Evolutionary conservation across 768 basidiomycete genomes (phyloP), one percentile per base, ranked within the genome.

Genomic region (Crassisporium funariophilum): DNA sequence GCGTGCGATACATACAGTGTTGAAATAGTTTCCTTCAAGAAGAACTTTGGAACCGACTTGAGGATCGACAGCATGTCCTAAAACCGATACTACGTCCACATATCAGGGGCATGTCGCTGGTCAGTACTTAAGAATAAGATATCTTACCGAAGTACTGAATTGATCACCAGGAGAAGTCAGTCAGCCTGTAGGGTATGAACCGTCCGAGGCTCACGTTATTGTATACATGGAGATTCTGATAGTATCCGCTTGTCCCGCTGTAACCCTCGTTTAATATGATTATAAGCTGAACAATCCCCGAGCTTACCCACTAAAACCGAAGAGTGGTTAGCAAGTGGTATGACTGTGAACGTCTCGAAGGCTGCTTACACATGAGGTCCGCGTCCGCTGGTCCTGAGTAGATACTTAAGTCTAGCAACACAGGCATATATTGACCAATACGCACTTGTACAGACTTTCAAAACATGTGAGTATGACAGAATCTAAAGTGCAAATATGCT

Each of bases 11-110:
- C 46, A 11, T 17, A 58, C 54, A 0, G 57, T 50, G 52, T 60
- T 60, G 46, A 62, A 62, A 46, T 58, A 62, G 46, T 62, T 62
- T 11, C 61, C 61, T 36, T 62, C 61, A 12, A 60, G 39, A 23
- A 62, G 53, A 15, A 55, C 23, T 38, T 60, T 60, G 8, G 59
- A 55, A 23, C 61, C 61, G 12, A 56, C 49, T 39, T 56, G 50
- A 21, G 59, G 54, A 35, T 62, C 58, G 10, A 62, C 22, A 35
- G 61, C 59, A 22, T 60, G 51, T 10, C 61, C 61, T 8, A 29
- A 50, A 22, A 57, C 35, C 2, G 50, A 50, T 9, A 59, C 58
- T 57, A n/a, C n/a, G n/a, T n/a, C n/a, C n/a, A n/a, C n/a, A n/a
- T n/a, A n/a, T n/a, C n/a, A n/a, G n/a, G n/a, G n/a, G n/a, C n/a